These are phyloP conservation scores for Trametes pubescens DNA, from an alignment of 1,284 basidiomycete genomes.

Conservation along the genomic window DNA sequence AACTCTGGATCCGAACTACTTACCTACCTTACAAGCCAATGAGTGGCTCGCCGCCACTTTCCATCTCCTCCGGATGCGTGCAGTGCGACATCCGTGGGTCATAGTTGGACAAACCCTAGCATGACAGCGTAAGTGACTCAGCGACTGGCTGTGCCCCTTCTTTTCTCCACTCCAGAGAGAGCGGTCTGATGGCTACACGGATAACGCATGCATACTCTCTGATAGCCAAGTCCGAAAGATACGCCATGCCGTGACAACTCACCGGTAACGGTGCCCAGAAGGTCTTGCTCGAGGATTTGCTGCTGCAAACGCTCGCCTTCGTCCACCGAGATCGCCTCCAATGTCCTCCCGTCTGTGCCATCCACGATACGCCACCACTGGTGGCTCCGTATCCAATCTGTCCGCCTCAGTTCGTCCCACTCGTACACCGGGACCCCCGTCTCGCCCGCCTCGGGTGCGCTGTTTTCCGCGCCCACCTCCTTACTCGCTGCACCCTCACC, in stretches of 20 bases:
- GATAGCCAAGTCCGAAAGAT: not conserved
- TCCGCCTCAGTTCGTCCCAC: slow-evolving; percentile 24
- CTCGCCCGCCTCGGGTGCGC: not conserved
- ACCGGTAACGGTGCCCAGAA: too few relatives aligned
- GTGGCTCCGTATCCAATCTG: slow-evolving; percentile 3
- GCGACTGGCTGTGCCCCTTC: too few relatives aligned
- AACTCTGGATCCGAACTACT: too few relatives aligned
- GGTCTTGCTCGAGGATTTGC: slow-evolving; percentile 5
- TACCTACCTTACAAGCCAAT: too few relatives aligned
- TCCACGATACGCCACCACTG: slow-evolving; percentile 25
- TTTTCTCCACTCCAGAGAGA: not conserved
- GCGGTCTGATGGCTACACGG: not conserved
- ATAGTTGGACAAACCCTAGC: too few relatives aligned
- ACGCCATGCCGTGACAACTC: too few relatives aligned
- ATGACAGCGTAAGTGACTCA: too few relatives aligned
- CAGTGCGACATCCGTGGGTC: too few relatives aligned
- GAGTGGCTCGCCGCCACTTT: too few relatives aligned
- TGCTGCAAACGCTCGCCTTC: slow-evolving; percentile 17
- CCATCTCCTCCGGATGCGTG: too few relatives aligned
- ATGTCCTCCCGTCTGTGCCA: not conserved
- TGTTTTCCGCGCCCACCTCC: not conserved
- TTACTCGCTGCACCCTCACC: not conserved
- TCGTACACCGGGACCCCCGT: slow-evolving; percentile 1
- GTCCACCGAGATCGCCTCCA: slow-evolving; percentile 12
- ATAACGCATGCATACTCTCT: not conserved